Evolutionary conservation across 1,139 yeast genomes (phyloP).

Genomic region (Geotrichum phurueaensis): DNA sequence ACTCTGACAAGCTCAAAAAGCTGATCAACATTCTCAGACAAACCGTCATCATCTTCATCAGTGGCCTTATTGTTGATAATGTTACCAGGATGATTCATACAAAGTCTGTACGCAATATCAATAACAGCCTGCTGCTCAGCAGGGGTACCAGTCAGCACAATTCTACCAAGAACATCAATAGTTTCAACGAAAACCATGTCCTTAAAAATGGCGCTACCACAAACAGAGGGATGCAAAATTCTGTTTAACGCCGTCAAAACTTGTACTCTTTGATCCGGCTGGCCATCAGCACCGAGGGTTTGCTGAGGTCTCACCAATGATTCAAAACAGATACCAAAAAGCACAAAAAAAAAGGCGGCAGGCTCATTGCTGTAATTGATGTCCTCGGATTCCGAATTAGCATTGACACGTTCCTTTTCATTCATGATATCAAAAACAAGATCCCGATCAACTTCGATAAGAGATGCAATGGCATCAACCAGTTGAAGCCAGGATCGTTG

Average conservation of each 20-base stretch:
- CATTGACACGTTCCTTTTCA: conserved; percentile 26
- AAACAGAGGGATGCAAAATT: conserved; percentile 51
- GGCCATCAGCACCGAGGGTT: conserved; percentile 20
- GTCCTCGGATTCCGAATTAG: conserved; percentile 23
- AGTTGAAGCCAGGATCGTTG: conserved; percentile 73
- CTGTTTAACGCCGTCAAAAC: conserved; percentile 52
- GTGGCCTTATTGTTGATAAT: conserved; percentile 27
- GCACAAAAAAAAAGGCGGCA: conserved; percentile 68
- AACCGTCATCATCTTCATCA: conserved; percentile 33
- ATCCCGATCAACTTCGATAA: conserved; percentile 48
- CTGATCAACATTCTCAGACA: conserved; percentile 63
- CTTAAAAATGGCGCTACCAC: conserved; percentile 56
- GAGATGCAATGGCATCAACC: conserved; percentile 67
- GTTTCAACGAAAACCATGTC: conserved; percentile 71
- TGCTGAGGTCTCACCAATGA: conserved; percentile 46
- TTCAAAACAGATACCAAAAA: conserved; percentile 82
- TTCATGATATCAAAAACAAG: conserved; percentile 43
- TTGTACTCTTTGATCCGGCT: conserved; percentile 34
- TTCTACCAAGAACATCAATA: conserved; percentile 68
- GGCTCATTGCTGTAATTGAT: conserved; percentile 47
- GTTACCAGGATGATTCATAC: conserved; percentile 33
- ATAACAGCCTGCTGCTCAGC: conserved; percentile 51
- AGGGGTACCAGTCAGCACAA: conserved; percentile 54
- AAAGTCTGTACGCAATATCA: conserved; percentile 51
- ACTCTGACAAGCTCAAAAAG: conserved; percentile 74